phyloP scores from a whole-genome alignment of 441 rosid genomes.

The Theobroma grandiflorum region DNA sequence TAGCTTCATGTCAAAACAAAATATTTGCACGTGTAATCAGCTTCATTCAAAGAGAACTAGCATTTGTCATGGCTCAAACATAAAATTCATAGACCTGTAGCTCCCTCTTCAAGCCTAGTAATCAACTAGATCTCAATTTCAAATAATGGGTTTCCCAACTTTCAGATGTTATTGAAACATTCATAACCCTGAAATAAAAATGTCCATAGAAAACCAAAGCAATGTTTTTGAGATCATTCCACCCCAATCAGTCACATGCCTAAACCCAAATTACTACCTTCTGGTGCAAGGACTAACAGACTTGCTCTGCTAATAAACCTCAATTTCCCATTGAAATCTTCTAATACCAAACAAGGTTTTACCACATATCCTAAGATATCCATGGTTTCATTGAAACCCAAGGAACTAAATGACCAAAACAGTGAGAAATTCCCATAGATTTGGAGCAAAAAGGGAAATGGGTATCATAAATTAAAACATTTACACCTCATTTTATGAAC shows the following conservation, averaged over 20 bases:
- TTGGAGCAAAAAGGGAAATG: not conserved
- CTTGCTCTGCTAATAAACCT: not conserved
- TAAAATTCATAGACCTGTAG: not conserved
- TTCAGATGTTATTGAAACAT: not conserved
- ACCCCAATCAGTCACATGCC: not conserved
- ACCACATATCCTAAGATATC: not conserved
- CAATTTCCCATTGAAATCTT: not conserved
- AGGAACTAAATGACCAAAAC: not conserved
- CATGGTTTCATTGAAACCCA: not conserved
- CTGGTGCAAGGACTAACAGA: not conserved
- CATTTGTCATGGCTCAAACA: not conserved
- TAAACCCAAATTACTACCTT: not conserved
- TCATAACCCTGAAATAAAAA: not conserved
- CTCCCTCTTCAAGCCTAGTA: not conserved
- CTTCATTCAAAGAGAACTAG: not conserved
- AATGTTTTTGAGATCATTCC: not conserved
- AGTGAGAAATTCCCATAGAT: not conserved
- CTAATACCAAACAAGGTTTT: not conserved
- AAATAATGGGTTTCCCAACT: not conserved
- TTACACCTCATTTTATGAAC: not conserved
- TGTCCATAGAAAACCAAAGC: not conserved
- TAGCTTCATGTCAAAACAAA: not conserved
- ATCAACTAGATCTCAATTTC: not conserved
- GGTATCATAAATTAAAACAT: slow-evolving; percentile 12
- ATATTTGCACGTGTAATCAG: not conserved